A percentile compares a stretch with the other conserved stretches of the same genome.
Conservation (phyloP, 352 stramenopile species). For the Phytophthora cryptogea region DNA sequence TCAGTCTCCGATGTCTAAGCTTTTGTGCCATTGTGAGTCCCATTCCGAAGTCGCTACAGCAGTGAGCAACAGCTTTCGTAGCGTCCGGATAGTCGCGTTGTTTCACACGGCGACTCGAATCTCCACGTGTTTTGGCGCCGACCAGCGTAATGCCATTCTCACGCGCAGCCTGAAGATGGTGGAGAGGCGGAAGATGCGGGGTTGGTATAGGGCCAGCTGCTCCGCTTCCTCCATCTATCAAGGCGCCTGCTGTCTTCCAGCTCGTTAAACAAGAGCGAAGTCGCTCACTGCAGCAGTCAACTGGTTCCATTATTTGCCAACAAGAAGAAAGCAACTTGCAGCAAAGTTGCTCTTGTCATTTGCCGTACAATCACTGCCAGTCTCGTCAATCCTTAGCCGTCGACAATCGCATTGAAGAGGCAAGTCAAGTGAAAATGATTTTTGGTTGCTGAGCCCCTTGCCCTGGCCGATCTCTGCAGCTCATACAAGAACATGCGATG, state of each 20-base stretch:
- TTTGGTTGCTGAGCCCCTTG: constrained; percentile 14
- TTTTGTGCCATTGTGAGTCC: not conserved
- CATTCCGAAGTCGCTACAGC: not conserved
- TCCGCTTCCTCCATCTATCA: constrained; percentile 11
- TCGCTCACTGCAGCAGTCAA: too few relatives aligned
- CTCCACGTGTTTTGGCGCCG: constrained; percentile 1
- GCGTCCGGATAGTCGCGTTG: constrained; percentile 10
- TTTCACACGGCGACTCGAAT: constrained; percentile 20
- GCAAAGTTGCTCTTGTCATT: too few relatives aligned
- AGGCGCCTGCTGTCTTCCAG: constrained; percentile 1
- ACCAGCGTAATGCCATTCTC: constrained; percentile 15
- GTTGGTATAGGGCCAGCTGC: constrained; percentile 26
- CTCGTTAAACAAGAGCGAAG: constrained; percentile 5
- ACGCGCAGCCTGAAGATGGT: constrained; percentile 23
- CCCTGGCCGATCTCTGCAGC: constrained; percentile 25
- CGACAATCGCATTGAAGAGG: constrained; percentile 2
- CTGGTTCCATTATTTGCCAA: not conserved
- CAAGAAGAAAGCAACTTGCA: not conserved
- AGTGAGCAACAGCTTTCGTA: constrained; percentile 1
- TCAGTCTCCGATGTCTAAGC: not conserved
- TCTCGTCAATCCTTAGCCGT: too few relatives aligned
- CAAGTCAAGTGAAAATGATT: not conserved
- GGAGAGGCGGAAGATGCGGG: constrained; percentile 22
- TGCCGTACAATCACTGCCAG: too few relatives aligned
- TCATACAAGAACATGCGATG: constrained; percentile 21